Evolutionary conservation across 208 protist species (phyloP).

Genomic region (Acanthamoeba healyi): DNA sequence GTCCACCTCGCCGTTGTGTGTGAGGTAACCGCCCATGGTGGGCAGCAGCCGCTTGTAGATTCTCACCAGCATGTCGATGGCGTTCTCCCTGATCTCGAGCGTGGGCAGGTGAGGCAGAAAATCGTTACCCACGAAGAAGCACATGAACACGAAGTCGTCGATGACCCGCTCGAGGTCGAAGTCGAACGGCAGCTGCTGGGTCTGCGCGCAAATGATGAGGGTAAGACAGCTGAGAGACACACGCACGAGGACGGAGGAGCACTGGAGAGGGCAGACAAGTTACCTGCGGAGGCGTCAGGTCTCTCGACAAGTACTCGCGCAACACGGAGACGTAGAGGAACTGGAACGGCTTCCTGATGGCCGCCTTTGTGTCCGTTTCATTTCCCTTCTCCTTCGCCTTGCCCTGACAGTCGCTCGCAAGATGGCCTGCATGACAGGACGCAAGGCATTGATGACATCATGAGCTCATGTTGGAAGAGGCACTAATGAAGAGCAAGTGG

Average conservation of each 20-base stretch:
- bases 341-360: conserved; percentile 83
- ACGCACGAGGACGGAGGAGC: too few relatives aligned
- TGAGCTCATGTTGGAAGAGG: background rate
- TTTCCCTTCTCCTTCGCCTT: background rate
- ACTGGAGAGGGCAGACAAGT: too few relatives aligned
- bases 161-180: conserved; percentile 95
- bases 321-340: conserved; percentile 93
- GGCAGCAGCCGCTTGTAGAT: conserved; percentile 92
- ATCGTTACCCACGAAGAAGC: conserved; percentile 98
- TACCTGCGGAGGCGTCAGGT: conserved; percentile 86
- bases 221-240: too few relatives aligned
- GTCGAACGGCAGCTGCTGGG: conserved; percentile 60
- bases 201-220: too few relatives aligned
- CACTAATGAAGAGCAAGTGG: conserved; percentile 97
- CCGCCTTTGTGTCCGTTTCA: conserved; percentile 15
- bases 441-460: background rate
- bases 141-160: conserved; percentile 98
- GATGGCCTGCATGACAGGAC: background rate
- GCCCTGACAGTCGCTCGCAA: conserved; percentile 20
- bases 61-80: conserved; percentile 92
- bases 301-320: conserved; percentile 96
- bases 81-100: conserved; percentile 96
- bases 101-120: conserved; percentile 97
- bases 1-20: conserved; percentile 86
- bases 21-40: conserved; percentile 90